Percentiles rank a stretch among this genome's conserved stretches.
Evolutionary conservation across 2,329 filamentous ascomycete species (phyloP).

Genomic region (Colletotrichum sp.): DNA sequence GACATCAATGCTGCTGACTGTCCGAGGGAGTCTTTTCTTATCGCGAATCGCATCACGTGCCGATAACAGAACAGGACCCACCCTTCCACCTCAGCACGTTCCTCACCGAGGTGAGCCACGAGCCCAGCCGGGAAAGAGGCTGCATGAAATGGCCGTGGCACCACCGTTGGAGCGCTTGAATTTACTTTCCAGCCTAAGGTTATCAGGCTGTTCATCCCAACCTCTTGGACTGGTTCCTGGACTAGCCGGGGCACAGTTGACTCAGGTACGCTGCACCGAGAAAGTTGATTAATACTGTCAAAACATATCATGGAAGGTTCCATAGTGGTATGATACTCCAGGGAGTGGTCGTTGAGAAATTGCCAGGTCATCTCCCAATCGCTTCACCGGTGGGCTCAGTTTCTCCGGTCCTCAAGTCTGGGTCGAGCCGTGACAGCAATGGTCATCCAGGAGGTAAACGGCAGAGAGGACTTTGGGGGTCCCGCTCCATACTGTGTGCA

Average conservation of each 20-base stretch:
- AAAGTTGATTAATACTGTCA: neutral
- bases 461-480: constrained; percentile 3
- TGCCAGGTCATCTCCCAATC: neutral
- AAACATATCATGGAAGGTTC: neutral
- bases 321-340: neutral
- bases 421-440: neutral
- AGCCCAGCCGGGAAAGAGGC: neutral
- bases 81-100: neutral
- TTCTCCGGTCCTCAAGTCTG: neutral
- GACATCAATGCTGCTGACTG: neutral
- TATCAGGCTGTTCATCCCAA: constrained; percentile 14
- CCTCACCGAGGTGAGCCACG: neutral
- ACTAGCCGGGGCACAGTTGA: neutral
- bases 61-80: neutral
- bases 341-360: neutral
- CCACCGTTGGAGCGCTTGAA: neutral
- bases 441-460: neutral
- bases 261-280: neutral
- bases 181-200: neutral
- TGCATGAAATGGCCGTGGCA: neutral
- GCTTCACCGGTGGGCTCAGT: neutral
- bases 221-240: neutral
- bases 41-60: neutral
- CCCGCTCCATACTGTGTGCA: neutral
- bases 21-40: neutral